These are phyloP conservation scores for Chlamydomonas reinhardtii DNA, from an alignment of 163 green algal genomes.

Conservation along the genomic window DNA sequence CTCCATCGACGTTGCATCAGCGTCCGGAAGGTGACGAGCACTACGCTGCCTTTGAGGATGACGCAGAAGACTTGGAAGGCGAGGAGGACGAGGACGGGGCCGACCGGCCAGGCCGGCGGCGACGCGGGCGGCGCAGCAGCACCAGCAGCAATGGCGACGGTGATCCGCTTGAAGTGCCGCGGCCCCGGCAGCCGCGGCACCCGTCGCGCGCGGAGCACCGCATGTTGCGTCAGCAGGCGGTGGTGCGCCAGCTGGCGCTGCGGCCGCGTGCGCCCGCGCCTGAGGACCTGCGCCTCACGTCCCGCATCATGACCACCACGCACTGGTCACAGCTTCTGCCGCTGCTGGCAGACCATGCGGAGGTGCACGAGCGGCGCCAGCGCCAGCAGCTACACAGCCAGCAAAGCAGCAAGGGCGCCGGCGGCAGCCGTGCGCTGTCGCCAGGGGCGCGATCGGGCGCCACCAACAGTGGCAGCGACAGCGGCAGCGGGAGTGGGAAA, in stretches of 20 bases:
- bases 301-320: neutral
- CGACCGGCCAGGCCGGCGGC: too few relatives aligned
- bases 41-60: neutral
- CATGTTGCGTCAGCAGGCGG: conserved; percentile 4
- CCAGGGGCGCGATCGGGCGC: too few relatives aligned
- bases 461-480: too few relatives aligned
- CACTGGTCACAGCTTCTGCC: conserved; percentile 13
- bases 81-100: neutral
- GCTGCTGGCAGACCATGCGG: neutral
- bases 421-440: too few relatives aligned
- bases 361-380: conserved; percentile 23
- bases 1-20: neutral
- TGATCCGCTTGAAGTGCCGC: too few relatives aligned
- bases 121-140: too few relatives aligned
- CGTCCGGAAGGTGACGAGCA: neutral
- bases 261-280: neutral
- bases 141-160: too few relatives aligned
- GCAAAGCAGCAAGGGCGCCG: too few relatives aligned
- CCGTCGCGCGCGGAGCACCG: neutral
- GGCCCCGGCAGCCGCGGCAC: neutral
- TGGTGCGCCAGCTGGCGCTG: conserved; percentile 7
- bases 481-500: too few relatives aligned
- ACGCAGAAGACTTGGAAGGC: too few relatives aligned
- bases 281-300: conserved; percentile 17
- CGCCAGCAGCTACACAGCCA: conserved; percentile 7